Percentiles rank a stretch among this genome's conserved stretches.
These are phyloP conservation scores for Strigomonas culicis DNA, from an alignment of 208 protist genomes.

Conservation along the genomic window DNA sequence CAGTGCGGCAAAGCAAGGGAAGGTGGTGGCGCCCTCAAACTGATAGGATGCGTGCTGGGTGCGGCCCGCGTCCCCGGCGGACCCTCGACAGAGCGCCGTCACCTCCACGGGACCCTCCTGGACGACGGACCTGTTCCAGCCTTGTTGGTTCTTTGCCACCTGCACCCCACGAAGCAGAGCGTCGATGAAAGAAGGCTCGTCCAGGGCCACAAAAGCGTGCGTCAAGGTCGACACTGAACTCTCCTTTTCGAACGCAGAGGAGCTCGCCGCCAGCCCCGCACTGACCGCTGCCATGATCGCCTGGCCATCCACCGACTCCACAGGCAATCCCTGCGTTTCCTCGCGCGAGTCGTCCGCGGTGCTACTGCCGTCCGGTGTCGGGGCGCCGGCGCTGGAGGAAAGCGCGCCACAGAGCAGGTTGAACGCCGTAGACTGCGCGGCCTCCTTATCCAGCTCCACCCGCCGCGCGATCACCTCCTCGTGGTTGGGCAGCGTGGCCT, in stretches of 20 bases:
- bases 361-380: background rate
- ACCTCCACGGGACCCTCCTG: background rate
- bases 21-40: slow-evolving; percentile 58
- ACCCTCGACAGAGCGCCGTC: background rate
- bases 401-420: no score
- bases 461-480: background rate
- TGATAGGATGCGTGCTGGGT: slow-evolving; percentile 26
- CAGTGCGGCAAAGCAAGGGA: slow-evolving; percentile 56
- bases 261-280: no score
- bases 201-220: no score
- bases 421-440: background rate
- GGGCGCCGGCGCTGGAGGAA: background rate
- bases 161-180: background rate
- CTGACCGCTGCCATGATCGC: no score
- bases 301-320: no score
- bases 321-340: background rate
- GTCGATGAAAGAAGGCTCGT: no score
- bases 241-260: no score
- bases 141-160: background rate
- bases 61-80: slow-evolving; percentile 8
- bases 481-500: background rate
- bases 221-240: no score
- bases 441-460: background rate
- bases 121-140: background rate
- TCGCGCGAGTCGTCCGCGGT: background rate